Percentiles rank a stretch among this genome's conserved stretches.
Conservation (phyloP, 2,329 filamentous ascomycete species). For the Ceratocystis destructans region DNA sequence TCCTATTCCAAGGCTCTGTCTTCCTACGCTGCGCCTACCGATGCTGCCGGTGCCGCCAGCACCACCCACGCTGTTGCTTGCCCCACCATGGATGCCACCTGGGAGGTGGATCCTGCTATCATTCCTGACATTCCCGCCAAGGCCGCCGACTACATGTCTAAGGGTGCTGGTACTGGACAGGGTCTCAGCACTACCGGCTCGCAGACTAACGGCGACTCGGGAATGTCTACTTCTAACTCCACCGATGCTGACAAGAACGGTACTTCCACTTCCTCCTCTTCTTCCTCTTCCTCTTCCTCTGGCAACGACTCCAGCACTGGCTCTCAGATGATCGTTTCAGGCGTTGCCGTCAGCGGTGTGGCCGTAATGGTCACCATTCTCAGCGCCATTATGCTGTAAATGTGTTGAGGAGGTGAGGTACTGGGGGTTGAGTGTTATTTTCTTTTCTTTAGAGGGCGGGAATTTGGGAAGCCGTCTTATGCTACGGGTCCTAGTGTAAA, state of each 20-base stretch:
- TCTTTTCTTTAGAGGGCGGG: neutral
- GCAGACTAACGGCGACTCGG: slow-evolving; percentile 36
- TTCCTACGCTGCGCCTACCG: slow-evolving; percentile 38
- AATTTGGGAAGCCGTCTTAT: neutral
- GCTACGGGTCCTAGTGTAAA: neutral
- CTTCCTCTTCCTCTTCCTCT: slow-evolving; percentile 22
- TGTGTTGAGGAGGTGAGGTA: neutral
- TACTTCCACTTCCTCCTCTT: slow-evolving; percentile 5
- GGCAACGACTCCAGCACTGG: slow-evolving; percentile 24
- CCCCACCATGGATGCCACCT: slow-evolving; percentile 35
- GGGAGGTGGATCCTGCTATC: slow-evolving; percentile 37
- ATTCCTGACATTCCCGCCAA: slow-evolving; percentile 39
- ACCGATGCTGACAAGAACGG: slow-evolving; percentile 24
- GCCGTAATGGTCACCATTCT: slow-evolving; percentile 29
- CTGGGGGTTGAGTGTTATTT: slow-evolving; percentile 1
- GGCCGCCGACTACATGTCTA: slow-evolving; percentile 40
- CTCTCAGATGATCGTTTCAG: slow-evolving; percentile 23
- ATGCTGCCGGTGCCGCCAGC: slow-evolving; percentile 35
- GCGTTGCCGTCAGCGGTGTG: slow-evolving; percentile 26
- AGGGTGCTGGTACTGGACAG: slow-evolving; percentile 40
- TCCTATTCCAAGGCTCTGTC: slow-evolving; percentile 36
- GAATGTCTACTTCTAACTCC: slow-evolving; percentile 34
- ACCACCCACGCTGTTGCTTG: slow-evolving; percentile 36
- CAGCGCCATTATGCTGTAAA: slow-evolving; percentile 31
- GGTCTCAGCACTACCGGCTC: slow-evolving; percentile 41